phyloP scores from a whole-genome alignment of 2,329 filamentous ascomycete genomes.

The Alternaria metachromatica region DNA sequence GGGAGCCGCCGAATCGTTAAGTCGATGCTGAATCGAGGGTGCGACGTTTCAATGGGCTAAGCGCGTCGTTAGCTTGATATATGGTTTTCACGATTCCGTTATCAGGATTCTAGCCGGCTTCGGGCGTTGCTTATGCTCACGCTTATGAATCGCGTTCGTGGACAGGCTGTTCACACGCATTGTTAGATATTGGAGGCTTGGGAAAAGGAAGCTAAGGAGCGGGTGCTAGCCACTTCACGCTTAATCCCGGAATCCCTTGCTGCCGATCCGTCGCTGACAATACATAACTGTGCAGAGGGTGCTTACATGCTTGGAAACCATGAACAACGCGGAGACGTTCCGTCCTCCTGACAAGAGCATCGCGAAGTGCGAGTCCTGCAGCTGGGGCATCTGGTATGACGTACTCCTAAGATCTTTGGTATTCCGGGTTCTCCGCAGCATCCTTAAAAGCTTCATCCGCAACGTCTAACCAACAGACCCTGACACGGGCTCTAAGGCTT shows the following conservation, averaged over 20 bases:
- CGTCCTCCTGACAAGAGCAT: background rate
- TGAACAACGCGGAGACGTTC: background rate
- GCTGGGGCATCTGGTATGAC: background rate
- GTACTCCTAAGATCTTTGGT: background rate
- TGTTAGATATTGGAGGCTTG: slow-evolving; percentile 3
- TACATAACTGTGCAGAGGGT: background rate
- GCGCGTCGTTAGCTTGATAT: background rate
- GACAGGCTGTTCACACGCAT: background rate
- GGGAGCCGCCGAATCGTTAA: slow-evolving; percentile 19
- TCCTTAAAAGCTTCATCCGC: background rate
- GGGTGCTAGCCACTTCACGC: slow-evolving; percentile 5
- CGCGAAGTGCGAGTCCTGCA: background rate
- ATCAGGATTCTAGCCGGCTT: background rate
- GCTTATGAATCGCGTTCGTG: slow-evolving; percentile 8
- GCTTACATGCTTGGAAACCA: background rate
- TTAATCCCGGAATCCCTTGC: slow-evolving; percentile 2
- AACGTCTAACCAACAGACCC: background rate
- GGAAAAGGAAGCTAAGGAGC: background rate
- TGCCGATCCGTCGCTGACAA: slow-evolving; percentile 4
- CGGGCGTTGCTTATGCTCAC: slow-evolving; percentile 1
- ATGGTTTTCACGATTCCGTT: slow-evolving; percentile 2
- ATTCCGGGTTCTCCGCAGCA: background rate
- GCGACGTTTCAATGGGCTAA: background rate
- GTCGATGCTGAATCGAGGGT: slow-evolving; percentile 9
- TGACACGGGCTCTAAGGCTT: background rate